Conservation (phyloP, 2,329 filamentous ascomycete genomes). For the Cordyceps cicadae region DNA sequence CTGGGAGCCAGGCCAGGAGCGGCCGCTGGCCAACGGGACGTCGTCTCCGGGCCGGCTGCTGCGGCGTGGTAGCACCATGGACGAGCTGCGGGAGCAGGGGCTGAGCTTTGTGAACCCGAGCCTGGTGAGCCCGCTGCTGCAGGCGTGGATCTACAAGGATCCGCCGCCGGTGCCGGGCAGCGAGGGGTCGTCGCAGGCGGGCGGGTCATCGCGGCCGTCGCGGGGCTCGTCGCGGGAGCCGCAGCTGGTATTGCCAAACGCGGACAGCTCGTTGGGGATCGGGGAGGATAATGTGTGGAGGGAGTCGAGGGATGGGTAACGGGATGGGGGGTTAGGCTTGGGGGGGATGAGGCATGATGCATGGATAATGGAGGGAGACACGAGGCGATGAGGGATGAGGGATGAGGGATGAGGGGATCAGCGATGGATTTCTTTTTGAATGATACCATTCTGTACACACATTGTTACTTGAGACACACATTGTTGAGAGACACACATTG, state of each 20-base stretch:
- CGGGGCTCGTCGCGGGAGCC: slow-evolving; percentile 16
- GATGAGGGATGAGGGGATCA: neutral
- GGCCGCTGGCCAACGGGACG: neutral
- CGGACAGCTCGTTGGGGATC: slow-evolving; percentile 30
- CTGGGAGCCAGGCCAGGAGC: slow-evolving; percentile 19
- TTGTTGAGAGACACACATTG: neutral
- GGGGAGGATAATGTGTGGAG: slow-evolving; percentile 33
- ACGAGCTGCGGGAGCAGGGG: slow-evolving; percentile 64
- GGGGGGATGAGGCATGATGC: neutral
- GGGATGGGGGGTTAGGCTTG: neutral
- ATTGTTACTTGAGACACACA: neutral
- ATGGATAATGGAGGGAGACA: neutral
- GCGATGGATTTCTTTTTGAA: neutral
- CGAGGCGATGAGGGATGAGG: neutral
- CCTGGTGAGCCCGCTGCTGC: slow-evolving; percentile 58
- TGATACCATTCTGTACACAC: slow-evolving; percentile 1
- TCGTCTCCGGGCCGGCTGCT: slow-evolving; percentile 29
- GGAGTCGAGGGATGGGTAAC: slow-evolving; percentile 14
- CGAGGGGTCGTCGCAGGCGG: slow-evolving; percentile 15
- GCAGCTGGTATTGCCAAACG: slow-evolving; percentile 24
- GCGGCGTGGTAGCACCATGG: slow-evolving; percentile 55
- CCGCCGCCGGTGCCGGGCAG: slow-evolving; percentile 32
- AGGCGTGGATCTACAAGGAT: slow-evolving; percentile 60
- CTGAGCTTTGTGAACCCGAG: slow-evolving; percentile 70
- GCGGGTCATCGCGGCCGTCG: slow-evolving; percentile 10